These are phyloP conservation scores for Penicillium rolfsii DNA, from an alignment of 2,329 filamentous ascomycete genomes.

Conservation along the genomic window DNA sequence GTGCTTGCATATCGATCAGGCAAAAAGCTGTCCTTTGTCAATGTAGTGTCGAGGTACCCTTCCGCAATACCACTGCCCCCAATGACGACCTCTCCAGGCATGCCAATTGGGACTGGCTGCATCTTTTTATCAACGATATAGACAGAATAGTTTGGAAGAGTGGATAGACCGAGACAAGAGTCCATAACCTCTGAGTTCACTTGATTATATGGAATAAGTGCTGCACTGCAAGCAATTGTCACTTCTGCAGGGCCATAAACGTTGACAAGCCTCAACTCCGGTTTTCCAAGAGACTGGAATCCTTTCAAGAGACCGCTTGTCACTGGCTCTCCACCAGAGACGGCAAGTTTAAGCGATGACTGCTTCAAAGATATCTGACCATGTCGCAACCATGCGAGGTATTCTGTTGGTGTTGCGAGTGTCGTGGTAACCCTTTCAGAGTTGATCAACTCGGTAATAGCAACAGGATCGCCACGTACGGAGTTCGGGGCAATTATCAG, in stretches of 20 bases:
- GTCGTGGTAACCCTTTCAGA: constrained; percentile 24
- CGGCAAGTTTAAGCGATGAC: constrained; percentile 16
- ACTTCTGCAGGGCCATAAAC: constrained; percentile 37
- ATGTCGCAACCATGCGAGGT: constrained; percentile 21
- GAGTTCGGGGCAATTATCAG: constrained; percentile 20
- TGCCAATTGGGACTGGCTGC: constrained; percentile 45
- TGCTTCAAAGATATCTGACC: constrained; percentile 13
- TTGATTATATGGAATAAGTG: constrained; percentile 26
- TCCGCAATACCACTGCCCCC: constrained; percentile 31
- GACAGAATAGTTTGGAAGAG: constrained; percentile 43
- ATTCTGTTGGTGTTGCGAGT: constrained; percentile 28
- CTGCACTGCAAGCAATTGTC: constrained; percentile 24
- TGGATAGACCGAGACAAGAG: constrained; percentile 20
- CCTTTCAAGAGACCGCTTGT: constrained; percentile 11
- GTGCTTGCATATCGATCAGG: constrained; percentile 16
- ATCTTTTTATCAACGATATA: constrained; percentile 49
- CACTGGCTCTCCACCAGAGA: constrained; percentile 31
- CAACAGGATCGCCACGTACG: constrained; percentile 23
- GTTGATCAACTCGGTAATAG: constrained; percentile 23
- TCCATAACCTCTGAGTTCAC: neutral
- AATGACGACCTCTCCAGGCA: constrained; percentile 51
- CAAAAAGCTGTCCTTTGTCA: constrained; percentile 16
- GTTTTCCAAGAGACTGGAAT: constrained; percentile 20
- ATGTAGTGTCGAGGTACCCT: constrained; percentile 20
- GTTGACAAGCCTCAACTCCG: constrained; percentile 27